A percentile compares a stretch with the other conserved stretches of the same genome.
Conservation (phyloP, 2,329 filamentous ascomycete genomes). For the Cytospora paraplurivora region DNA sequence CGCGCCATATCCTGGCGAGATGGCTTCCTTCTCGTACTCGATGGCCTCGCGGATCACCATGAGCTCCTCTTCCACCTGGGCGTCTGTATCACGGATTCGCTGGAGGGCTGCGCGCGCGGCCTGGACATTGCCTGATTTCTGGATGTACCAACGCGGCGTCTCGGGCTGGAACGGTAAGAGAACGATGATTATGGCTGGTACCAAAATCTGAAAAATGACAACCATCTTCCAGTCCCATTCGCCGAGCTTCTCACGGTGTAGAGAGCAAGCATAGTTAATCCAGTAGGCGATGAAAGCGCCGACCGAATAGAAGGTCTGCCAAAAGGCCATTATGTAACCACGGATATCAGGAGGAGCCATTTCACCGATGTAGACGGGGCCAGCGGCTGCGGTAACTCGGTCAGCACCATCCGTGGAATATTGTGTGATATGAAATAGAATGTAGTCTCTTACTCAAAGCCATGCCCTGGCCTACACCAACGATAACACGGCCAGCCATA, state of each 20-base stretch:
- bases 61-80: slow-evolving; percentile 69
- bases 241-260: slow-evolving; percentile 57
- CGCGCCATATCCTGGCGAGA: slow-evolving; percentile 62
- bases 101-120: slow-evolving; percentile 59
- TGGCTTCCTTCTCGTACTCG: slow-evolving; percentile 71
- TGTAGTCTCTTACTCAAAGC: slow-evolving; percentile 51
- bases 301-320: slow-evolving; percentile 69
- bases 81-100: slow-evolving; percentile 64
- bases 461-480: slow-evolving; percentile 71
- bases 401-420: neutral
- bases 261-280: slow-evolving; percentile 66
- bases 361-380: slow-evolving; percentile 72
- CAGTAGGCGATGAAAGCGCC: slow-evolving; percentile 66
- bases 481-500: slow-evolving; percentile 68
- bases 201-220: slow-evolving; percentile 71
- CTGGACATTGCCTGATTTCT: slow-evolving; percentile 61
- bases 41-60: slow-evolving; percentile 66
- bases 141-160: slow-evolving; percentile 68
- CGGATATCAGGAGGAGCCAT: slow-evolving; percentile 65
- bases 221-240: slow-evolving; percentile 76
- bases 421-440: slow-evolving; percentile 31
- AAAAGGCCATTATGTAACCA: slow-evolving; percentile 69
- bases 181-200: slow-evolving; percentile 62
- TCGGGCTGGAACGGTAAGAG: slow-evolving; percentile 69
- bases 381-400: slow-evolving; percentile 47